Evolutionary conservation across 306 rosid genomes (phyloP).

Genomic region (Argentina anserina): DNA sequence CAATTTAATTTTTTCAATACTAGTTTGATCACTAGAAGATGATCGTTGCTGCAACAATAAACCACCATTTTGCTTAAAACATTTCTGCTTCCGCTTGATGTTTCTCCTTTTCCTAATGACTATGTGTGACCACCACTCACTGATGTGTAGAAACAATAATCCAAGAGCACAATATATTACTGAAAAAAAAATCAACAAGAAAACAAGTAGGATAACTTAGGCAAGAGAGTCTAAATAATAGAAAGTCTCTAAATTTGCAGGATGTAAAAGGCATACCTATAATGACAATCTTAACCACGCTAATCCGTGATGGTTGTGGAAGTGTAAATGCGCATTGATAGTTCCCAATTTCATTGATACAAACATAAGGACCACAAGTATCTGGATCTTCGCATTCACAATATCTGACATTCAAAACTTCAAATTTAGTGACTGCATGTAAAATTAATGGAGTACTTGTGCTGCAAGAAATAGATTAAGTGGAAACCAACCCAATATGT

Average conservation of each 20-base stretch:
- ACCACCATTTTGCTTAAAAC: conserved; percentile 22
- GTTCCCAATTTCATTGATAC: too few species aligned
- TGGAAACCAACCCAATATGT: too few species aligned
- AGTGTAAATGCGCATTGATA: too few species aligned
- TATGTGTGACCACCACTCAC: conserved; percentile 4
- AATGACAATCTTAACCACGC: background rate
- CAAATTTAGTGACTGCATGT: too few species aligned
- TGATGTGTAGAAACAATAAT: background rate
- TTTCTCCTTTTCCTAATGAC: conserved; percentile 8
- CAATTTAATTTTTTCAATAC: conserved; percentile 1
- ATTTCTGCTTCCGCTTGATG: conserved; percentile 7
- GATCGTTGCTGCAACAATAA: conserved; percentile 12
- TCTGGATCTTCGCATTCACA: background rate
- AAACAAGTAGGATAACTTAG: background rate
- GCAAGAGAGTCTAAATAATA: too few species aligned
- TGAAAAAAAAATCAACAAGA: background rate
- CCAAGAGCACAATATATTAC: conserved; percentile 9
- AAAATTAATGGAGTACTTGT: too few species aligned
- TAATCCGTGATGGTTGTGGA: too few species aligned
- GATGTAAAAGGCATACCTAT: background rate
- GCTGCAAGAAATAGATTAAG: too few species aligned
- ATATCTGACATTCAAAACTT: background rate
- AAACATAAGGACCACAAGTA: too few species aligned
- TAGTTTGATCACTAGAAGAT: background rate
- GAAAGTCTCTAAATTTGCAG: too few species aligned